Base-by-base conservation (phyloP, 768 basidiomycete genomes). In the Lactarius indigo region DNA sequence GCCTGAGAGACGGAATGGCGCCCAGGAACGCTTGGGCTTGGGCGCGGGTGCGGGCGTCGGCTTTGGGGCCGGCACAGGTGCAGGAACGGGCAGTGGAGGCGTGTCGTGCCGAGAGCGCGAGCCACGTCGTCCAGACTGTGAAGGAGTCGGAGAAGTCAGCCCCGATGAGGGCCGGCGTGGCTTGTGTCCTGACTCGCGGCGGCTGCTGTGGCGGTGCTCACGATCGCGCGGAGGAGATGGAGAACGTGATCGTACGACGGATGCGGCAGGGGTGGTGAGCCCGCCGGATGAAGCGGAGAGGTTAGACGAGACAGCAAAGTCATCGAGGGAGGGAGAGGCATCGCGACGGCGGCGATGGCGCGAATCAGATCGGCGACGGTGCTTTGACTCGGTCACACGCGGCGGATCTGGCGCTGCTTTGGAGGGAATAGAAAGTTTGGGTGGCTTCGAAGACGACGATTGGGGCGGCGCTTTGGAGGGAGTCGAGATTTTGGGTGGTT, bases 241-340 rank as follows among this genome's bases (percentile, higher is more conserved):
- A 9, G 60, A 66, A 7, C 65, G 68, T 9, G 69, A 68, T 39
- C 23, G 41, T 3, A 10, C 64, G 23, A 39, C 39, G n/a, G 69
- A 70, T 1, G 67, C 39, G 23, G 42, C 59, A 2, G 68, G 70
- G 1, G 70, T 70, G 44, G 68, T 70, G 18, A 70, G 68, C 42
- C 70, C 58, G 47, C 68, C 68, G 1, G 68, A 70, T 18, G 64
- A 54, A 20, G 30, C 57, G 10, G 69, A 70, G n/a, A 71, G 8
- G 35, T 61, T 52, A 1, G 70, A 69, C 1, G 68, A 69, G 37
- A 71, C 35, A 12, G 65, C 68, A 56, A 71, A 47, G 56, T 71
- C 64, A 5, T 71, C 70, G 26, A 61, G 35, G 6, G 60, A 28
- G 23, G 61, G 57, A 5, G 37, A 39, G 3, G 65, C 1, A 41